Evolutionary conservation across 495 filamentous ascomycete genomes (phyloP), one percentile per base, ranked within the genome.

Genomic region (Aspergillus bridgeri): DNA sequence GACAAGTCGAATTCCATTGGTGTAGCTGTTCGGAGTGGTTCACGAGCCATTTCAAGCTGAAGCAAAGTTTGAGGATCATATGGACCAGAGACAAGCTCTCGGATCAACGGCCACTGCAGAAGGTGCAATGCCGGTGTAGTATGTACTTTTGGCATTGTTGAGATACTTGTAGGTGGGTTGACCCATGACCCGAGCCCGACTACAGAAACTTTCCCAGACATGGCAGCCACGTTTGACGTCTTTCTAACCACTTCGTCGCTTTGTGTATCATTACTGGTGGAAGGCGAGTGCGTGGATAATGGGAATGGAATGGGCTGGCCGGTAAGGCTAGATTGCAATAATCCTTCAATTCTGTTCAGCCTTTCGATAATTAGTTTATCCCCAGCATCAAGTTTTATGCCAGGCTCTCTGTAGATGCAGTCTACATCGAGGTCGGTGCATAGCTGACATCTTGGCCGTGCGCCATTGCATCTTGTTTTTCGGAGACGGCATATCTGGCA

Each of bases 401-500:
- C 89, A 17, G 89, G 89, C 69, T 93, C 89, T 47, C 89, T 81
- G 65, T 93, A 93, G 57, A 90, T 81, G 69, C 89, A 93, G 58
- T 92, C 89, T 17, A 87, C 89, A 58, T 89, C 86, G 43, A 93
- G 77, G 67, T 92, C 89, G 17, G 86, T 85, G 70, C 89, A 93
- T 18, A 93, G 84, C 69, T 88, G 85, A 68, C 89, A 93, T 70
- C 90, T 91, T 15, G 89, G 89, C 56, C 89, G 85, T 7, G 81
- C 86, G n/a, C 89, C 89, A 65, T 92, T 89, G 68, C 89, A 93
- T 67, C 88, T 80, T 51, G 89, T 91, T 70, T 93, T 92, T 57
- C 89, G 81, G 42, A 89, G 87, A 25, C 89, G 88, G 65, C 89
- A 93, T 53, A 92, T 89, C 68, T 93, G 89, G 75, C 89, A 93